Base-by-base conservation (phyloP, 2,329 filamentous ascomycete species). In the Colletotrichum destructivum region DNA sequence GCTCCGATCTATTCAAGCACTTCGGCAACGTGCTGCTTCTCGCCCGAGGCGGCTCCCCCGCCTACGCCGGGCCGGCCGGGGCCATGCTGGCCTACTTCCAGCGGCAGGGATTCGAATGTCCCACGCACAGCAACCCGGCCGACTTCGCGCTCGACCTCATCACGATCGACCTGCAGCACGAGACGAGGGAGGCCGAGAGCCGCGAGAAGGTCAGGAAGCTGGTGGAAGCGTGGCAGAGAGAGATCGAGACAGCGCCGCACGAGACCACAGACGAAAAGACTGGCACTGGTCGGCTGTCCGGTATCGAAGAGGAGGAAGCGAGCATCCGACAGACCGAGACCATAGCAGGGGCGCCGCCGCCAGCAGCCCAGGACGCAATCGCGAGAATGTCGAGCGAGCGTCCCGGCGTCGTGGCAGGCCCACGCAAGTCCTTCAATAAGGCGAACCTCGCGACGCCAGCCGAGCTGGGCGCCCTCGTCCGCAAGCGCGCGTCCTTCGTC, bases 61-160 rank as follows among this genome's bases (percentile, higher is more conserved):
- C 92, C 0, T 95, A 93, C 75, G 88, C 91, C 1, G 93, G 93
- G 0, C 82, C 86, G 2, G 91, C 90, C 0, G 81, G 78, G 6
- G 82, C 87, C 1, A 94, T 95, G 91, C 83, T 94, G 0, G 78
- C 83, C 0, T 91, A 94, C 78, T 93, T 95, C 71, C 80, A 82
- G 0, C 78, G 77, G 0, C 82, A 90, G 23, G 91, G 92, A 0
- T 88, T 90, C 73, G 83, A 89, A 15, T 95, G 93, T 76, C 91
- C 92, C 0, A 84, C 85, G 16, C 89, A 92, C 69, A 93, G 91
- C 0, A 95, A 95, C 73, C 93, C 93, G 0, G 92, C 93, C 0
- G 93, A 95, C 78, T 95, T 94, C 78, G 92, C 91, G 0, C 85
- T 95, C 9, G 93, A 95, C 75, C 85, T 94, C 61, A 93, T 95